Evolutionary conservation across 805 yeast genomes (phyloP), one percentile per base, ranked within the genome.

Genomic region (Lachancea sp.): DNA sequence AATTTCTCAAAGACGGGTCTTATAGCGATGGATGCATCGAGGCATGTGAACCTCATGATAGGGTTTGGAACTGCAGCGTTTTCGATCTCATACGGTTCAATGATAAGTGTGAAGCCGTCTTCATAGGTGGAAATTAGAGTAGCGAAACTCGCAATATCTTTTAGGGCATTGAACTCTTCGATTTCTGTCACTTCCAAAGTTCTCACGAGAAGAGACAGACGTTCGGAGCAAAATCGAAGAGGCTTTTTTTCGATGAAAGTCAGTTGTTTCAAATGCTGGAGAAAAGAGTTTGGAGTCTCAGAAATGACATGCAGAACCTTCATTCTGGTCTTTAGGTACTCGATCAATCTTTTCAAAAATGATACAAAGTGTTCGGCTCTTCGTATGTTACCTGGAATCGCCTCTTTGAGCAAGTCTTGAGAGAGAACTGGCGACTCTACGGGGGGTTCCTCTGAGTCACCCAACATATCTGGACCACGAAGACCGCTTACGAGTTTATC

Each of bases 31-130:
- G 97, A 88, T 0, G 99, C 99, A 69, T 93, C 99, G 39, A 93
- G 71, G 69, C 99, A 93, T 0, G 96, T 83, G 62, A 93, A 90
- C 56, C 91, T 82, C 57, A 93, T 66, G 4, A 93, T 85, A 1
- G 99, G 99, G 63, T 93, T 93, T 0, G 99, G 99, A 26, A 95
- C 99, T 0, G 96, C 89, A 2, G 90, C 89, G 60, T 89, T 93
- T 53, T 85, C 95, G 0, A 95, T 83, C 62, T 93, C 99, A 66
- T 81, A 93, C 0, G 99, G 99, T 62, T 93, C 99, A 43, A 93
- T 70, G 51, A 93, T 93, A 46, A 93, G 72, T 57, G 85, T 80
- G 60, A 93, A 93, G 0, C 99, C 99, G 27, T 80, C 75, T 53
- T 93, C 99, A 66, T 93, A 93, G 0, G 99, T 93, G 0, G 98